Conservation (phyloP, 352 stramenopile genomes). For the Phytophthora quininea region DNA sequence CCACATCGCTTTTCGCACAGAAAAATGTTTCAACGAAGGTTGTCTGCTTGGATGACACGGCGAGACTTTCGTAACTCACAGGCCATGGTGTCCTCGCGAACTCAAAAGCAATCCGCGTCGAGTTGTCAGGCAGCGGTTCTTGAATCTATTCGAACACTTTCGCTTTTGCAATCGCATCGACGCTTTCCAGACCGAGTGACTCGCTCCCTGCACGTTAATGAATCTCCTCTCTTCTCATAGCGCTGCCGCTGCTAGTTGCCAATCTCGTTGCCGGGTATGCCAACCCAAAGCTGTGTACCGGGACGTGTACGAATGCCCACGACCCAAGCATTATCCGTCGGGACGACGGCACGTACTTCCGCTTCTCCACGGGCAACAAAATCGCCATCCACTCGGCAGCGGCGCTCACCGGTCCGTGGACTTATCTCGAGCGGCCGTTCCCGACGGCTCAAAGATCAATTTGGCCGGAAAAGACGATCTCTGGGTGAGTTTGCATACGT, state of each 20-base stretch:
- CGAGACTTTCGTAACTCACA: too few species aligned
- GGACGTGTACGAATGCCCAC: slow-evolving; percentile 40
- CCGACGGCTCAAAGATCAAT: slow-evolving; percentile 45
- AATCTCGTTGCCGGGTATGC: slow-evolving; percentile 22
- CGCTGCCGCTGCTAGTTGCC: slow-evolving; percentile 16
- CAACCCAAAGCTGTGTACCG: slow-evolving; percentile 23
- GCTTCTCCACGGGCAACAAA: slow-evolving; percentile 50
- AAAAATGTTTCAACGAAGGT: slow-evolving; percentile 24
- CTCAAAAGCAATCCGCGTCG: too few species aligned
- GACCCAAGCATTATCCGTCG: slow-evolving; percentile 50
- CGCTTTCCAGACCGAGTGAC: background rate
- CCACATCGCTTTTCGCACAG: slow-evolving; percentile 18
- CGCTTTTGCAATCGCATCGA: background rate
- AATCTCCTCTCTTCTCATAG: slow-evolving; percentile 14
- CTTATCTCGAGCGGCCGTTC: slow-evolving; percentile 42
- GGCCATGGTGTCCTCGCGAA: too few species aligned
- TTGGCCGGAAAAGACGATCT: slow-evolving; percentile 43
- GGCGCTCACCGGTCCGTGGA: slow-evolving; percentile 41
- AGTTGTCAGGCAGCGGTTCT: too few species aligned
- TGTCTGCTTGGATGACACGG: background rate
- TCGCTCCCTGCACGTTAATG: background rate
- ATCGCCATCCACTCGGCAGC: slow-evolving; percentile 50
- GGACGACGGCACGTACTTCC: slow-evolving; percentile 54
- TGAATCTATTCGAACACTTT: background rate
- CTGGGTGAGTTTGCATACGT: slow-evolving; percentile 24